These are phyloP conservation scores for Chrysoporthe deuterocubensis DNA, from an alignment of 2,329 filamentous ascomycete species.

Conservation along the genomic window DNA sequence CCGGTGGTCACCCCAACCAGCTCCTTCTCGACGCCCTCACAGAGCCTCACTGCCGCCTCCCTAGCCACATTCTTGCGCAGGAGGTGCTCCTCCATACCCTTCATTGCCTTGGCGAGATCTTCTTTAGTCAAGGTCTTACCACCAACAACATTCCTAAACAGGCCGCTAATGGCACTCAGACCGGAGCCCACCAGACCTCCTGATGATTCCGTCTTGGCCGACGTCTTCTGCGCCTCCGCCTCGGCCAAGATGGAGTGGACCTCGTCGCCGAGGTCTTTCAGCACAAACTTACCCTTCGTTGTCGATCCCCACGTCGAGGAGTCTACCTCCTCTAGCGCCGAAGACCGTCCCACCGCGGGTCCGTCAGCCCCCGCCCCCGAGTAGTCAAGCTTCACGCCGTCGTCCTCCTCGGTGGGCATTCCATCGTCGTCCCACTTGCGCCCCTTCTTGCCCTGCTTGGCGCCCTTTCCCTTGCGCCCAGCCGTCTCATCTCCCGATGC, in stretches of 20 bases:
- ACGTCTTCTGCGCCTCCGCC: slow-evolving; percentile 68
- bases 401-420: slow-evolving; percentile 81
- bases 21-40: slow-evolving; percentile 88
- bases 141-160: slow-evolving; percentile 94
- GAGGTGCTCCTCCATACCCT: slow-evolving; percentile 94
- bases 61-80: slow-evolving; percentile 95
- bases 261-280: slow-evolving; percentile 92
- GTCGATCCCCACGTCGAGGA: slow-evolving; percentile 82
- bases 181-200: slow-evolving; percentile 77
- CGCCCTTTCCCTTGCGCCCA: slow-evolving; percentile 59
- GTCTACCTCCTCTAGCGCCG: slow-evolving; percentile 74
- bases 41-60: slow-evolving; percentile 89
- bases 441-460: slow-evolving; percentile 75
- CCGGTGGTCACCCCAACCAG: slow-evolving; percentile 89
- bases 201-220: slow-evolving; percentile 49
- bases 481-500: slow-evolving; percentile 83
- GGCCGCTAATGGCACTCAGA: slow-evolving; percentile 79
- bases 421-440: slow-evolving; percentile 93
- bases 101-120: slow-evolving; percentile 89
- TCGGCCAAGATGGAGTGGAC: slow-evolving; percentile 86
- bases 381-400: slow-evolving; percentile 83
- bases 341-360: slow-evolving; percentile 54
- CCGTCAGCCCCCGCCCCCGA: slow-evolving; percentile 67
- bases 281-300: slow-evolving; percentile 90
- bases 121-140: slow-evolving; percentile 89